A percentile compares a stretch with the other conserved stretches of the same genome.
phyloP scores from a whole-genome alignment of 1,284 basidiomycete genomes.

The Rhodotorula sp. region DNA sequence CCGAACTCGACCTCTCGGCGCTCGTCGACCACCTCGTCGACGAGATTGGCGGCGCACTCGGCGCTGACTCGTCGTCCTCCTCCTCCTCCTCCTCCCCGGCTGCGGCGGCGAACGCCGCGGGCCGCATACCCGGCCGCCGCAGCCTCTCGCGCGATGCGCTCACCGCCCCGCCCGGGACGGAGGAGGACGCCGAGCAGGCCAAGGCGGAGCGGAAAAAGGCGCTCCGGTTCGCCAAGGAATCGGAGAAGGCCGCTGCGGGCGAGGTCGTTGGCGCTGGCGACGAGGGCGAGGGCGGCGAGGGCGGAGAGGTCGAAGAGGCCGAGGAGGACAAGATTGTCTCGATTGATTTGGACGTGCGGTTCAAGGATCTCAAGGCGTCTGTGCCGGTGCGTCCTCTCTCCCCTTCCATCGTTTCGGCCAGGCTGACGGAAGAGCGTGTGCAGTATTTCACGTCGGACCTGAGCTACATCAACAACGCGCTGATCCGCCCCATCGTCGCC shows the following conservation, averaged over 20 bases:
- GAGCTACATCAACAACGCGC: constrained; percentile 89
- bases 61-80: constrained; percentile 9
- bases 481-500: constrained; percentile 94
- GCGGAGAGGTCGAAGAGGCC: constrained; percentile 53
- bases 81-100: constrained; percentile 50
- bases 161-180: constrained; percentile 31
- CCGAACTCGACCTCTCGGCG: constrained; percentile 70
- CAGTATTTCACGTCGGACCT: constrained; percentile 77
- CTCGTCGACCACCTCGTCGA: constrained; percentile 88
- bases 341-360: constrained; percentile 92
- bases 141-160: constrained; percentile 35
- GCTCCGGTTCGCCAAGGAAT: constrained; percentile 22
- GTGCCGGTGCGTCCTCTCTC: constrained; percentile 61
- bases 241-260: constrained; percentile 1
- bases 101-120: background rate
- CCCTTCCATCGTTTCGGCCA: too few species aligned
- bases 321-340: constrained; percentile 56
- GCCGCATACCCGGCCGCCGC: constrained; percentile 28
- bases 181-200: constrained; percentile 16
- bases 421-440: background rate
- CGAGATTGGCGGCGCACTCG: constrained; percentile 59
- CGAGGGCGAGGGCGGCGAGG: constrained; percentile 27
- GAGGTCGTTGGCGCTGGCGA: constrained; percentile 11
- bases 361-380: constrained; percentile 93
- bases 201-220: constrained; percentile 47